A percentile compares a stretch with the other conserved stretches of the same genome.
These are phyloP conservation scores for Ophiostoma novo-ulmi DNA, from an alignment of 2,329 filamentous ascomycete genomes.

Conservation along the genomic window DNA sequence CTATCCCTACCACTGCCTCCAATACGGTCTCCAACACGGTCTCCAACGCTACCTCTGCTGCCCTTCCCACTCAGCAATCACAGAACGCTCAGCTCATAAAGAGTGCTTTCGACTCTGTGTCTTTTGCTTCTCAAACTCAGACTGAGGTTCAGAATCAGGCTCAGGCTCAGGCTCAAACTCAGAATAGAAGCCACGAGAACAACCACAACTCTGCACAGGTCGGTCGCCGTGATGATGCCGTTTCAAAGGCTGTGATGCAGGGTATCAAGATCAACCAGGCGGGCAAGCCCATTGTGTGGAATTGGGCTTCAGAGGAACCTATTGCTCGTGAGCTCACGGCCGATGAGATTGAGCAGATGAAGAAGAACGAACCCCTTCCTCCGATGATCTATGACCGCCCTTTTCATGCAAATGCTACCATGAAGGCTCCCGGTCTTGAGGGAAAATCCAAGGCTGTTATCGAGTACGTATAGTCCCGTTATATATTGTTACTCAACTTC, in stretches of 20 bases:
- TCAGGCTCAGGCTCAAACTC: background rate
- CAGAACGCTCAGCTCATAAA: background rate
- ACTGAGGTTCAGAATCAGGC: background rate
- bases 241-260: slow-evolving; percentile 16
- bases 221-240: background rate
- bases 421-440: background rate
- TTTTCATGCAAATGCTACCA: background rate
- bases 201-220: background rate
- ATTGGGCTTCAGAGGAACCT: slow-evolving; percentile 19
- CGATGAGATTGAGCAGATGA: slow-evolving; percentile 4
- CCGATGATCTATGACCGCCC: background rate
- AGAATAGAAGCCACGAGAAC: background rate
- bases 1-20: background rate
- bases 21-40: background rate
- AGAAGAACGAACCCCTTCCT: background rate
- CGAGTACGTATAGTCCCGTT: background rate
- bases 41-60: background rate
- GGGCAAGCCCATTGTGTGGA: slow-evolving; percentile 22
- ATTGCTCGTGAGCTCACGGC: slow-evolving; percentile 15
- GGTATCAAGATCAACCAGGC: slow-evolving; percentile 19
- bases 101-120: background rate
- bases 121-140: background rate
- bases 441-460: background rate
- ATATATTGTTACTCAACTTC: background rate
- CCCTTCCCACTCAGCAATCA: background rate